phyloP scores from a whole-genome alignment of 1,139 yeast species.

The Pichia kudriavzevii region DNA sequence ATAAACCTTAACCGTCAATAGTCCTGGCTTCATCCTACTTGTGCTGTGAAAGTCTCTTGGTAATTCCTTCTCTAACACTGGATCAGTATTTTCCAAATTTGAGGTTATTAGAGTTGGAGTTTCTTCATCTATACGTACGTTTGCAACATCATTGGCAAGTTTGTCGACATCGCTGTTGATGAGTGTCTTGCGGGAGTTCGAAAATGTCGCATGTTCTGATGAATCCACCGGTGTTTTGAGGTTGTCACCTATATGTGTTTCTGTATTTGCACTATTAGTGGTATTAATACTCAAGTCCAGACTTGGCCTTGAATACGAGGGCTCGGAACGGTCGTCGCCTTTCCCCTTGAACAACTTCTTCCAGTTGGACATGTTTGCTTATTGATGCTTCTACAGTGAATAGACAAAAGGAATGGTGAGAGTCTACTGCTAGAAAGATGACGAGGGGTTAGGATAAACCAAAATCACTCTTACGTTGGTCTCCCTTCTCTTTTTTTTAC shows the following conservation, averaged over 20 bases:
- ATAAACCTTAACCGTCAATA: conserved; percentile 63
- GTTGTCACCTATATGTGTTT: conserved; percentile 4
- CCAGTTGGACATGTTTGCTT: conserved; percentile 27
- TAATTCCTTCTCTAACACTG: conserved; percentile 22
- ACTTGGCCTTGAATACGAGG: conserved; percentile 6
- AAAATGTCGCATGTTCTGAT: conserved; percentile 11
- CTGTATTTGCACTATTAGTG: conserved; percentile 1
- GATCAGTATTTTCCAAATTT: conserved; percentile 26
- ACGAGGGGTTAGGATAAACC: too few species aligned
- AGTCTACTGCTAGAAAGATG: too few species aligned
- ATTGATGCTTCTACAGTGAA: too few species aligned
- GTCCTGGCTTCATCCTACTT: conserved; percentile 43
- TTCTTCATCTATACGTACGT: conserved; percentile 4
- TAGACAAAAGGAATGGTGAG: too few species aligned
- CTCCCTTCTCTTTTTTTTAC: too few species aligned
- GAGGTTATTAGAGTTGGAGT: conserved; percentile 21
- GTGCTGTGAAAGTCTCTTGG: neutral
- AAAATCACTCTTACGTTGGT: too few species aligned
- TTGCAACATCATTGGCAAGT: conserved; percentile 10
- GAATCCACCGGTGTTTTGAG: conserved; percentile 6
- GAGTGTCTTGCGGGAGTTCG: conserved; percentile 22
- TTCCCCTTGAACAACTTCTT: conserved; percentile 23
- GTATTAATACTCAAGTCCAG: conserved; percentile 6
- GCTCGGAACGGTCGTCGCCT: neutral
- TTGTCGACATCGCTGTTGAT: conserved; percentile 17